Conservation (phyloP, 352 stramenopile species). For the Bremia lactucae region DNA sequence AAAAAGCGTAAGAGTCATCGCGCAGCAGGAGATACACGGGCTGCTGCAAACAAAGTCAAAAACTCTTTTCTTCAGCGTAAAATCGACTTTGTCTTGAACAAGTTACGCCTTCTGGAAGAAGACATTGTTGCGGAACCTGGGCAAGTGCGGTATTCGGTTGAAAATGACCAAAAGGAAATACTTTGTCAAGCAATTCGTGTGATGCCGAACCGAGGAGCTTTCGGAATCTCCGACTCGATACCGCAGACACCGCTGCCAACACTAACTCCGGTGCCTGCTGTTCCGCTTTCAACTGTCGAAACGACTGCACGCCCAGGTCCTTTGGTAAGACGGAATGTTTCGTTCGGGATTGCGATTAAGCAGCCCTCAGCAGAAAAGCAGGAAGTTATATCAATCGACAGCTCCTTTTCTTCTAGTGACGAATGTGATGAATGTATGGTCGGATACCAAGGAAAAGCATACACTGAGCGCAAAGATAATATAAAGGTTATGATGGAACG, state of each 20-base stretch:
- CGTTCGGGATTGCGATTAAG: too few species aligned
- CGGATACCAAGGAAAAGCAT: too few species aligned
- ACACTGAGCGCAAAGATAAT: too few species aligned
- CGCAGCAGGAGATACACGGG: slow-evolving; percentile 6
- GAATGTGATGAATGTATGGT: not conserved
- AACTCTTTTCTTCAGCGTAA: slow-evolving; percentile 30
- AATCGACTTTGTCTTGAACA: slow-evolving; percentile 39
- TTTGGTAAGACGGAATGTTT: slow-evolving; percentile 13
- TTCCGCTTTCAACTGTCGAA: not conserved
- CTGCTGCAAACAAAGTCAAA: slow-evolving; percentile 27
- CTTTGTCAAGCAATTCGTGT: slow-evolving; percentile 31
- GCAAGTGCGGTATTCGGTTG: slow-evolving; percentile 36
- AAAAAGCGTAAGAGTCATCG: slow-evolving; percentile 29
- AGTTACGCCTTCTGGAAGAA: slow-evolving; percentile 31
- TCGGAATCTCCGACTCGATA: not conserved
- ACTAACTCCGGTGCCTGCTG: not conserved
- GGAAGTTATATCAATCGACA: too few species aligned
- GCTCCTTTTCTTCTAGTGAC: too few species aligned
- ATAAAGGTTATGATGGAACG: slow-evolving; percentile 7
- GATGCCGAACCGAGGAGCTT: slow-evolving; percentile 24
- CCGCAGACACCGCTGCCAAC: slow-evolving; percentile 3
- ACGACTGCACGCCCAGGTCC: slow-evolving; percentile 1
- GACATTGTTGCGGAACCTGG: slow-evolving; percentile 27
- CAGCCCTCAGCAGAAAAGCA: too few species aligned
- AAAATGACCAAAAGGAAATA: slow-evolving; percentile 24